Conservation (phyloP, 352 stramenopile genomes). For the Paralagenidium karlingii region DNA sequence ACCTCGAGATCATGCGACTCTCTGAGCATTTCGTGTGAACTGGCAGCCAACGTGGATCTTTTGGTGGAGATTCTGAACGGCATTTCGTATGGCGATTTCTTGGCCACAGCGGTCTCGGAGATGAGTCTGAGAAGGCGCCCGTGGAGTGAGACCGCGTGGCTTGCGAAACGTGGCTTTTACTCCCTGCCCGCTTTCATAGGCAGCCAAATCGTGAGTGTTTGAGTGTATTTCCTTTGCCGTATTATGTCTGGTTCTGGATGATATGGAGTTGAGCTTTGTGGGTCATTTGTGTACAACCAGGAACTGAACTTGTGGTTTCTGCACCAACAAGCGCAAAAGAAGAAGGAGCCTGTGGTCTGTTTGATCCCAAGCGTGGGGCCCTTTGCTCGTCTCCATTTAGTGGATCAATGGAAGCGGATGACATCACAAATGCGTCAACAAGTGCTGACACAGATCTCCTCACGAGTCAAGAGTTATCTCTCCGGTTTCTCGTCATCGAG, state of each 20-base stretch:
- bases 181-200: slow-evolving; percentile 46
- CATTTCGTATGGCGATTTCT: slow-evolving; percentile 40
- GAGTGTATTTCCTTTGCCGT: not conserved
- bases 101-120: slow-evolving; percentile 21
- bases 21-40: no score
- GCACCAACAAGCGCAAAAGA: slow-evolving; percentile 18
- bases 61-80: slow-evolving; percentile 33
- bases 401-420: slow-evolving; percentile 29
- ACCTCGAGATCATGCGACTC: slow-evolving; percentile 59
- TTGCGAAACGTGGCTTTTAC: slow-evolving; percentile 44
- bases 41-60: slow-evolving; percentile 3
- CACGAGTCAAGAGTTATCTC: slow-evolving; percentile 18
- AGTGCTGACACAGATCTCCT: slow-evolving; percentile 2
- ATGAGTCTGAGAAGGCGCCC: slow-evolving; percentile 14
- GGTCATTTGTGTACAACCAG: slow-evolving; percentile 9
- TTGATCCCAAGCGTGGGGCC: slow-evolving; percentile 21
- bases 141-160: slow-evolving; percentile 57
- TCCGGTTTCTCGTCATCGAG: slow-evolving; percentile 1
- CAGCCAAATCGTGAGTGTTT: slow-evolving; percentile 57
- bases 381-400: slow-evolving; percentile 16
- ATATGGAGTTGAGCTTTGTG: not conserved
- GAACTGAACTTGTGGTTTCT: slow-evolving; percentile 59
- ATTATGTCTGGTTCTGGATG: not conserved
- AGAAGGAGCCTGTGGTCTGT: slow-evolving; percentile 7
- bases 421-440: slow-evolving; percentile 4